Evolutionary conservation across 345 rosid genomes (phyloP).

Genomic region (Nasturtium officinale): DNA sequence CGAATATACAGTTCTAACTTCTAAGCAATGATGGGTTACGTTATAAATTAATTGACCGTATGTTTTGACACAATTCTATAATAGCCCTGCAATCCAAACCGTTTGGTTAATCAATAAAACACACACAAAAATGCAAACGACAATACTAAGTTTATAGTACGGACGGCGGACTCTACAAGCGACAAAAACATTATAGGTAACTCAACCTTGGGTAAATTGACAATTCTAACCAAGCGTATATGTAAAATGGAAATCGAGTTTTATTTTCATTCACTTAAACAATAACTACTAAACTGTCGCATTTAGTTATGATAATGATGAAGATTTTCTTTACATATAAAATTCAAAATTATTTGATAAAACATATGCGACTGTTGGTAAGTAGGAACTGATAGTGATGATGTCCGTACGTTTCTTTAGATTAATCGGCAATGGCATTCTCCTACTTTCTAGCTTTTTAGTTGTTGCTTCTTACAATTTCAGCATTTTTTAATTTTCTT

Average conservation of each 20-base stretch:
- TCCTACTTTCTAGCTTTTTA: no score
- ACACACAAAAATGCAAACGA: not conserved
- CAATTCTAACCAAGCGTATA: not conserved
- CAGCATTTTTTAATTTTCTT: no score
- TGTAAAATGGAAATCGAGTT: not conserved
- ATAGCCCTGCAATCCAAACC: slow-evolving; percentile 4
- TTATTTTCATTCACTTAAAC: not conserved
- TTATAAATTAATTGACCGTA: slow-evolving; percentile 10
- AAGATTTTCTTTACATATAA: no score
- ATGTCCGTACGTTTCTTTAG: no score
- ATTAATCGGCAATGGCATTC: no score
- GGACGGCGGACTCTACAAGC: not conserved
- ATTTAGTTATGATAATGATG: not conserved
- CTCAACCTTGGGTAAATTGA: not conserved
- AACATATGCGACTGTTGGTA: no score
- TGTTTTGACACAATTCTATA: not conserved
- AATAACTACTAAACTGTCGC: not conserved
- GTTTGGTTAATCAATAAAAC: not conserved
- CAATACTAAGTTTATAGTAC: not conserved
- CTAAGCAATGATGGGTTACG: slow-evolving; percentile 33
- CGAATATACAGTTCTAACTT: slow-evolving; percentile 36
- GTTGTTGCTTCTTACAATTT: no score
- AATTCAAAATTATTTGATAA: no score
- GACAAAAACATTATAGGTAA: not conserved
- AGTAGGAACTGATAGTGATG: no score